phyloP scores from a whole-genome alignment of 2,329 filamentous ascomycete genomes.

The Xylaria sp. region DNA sequence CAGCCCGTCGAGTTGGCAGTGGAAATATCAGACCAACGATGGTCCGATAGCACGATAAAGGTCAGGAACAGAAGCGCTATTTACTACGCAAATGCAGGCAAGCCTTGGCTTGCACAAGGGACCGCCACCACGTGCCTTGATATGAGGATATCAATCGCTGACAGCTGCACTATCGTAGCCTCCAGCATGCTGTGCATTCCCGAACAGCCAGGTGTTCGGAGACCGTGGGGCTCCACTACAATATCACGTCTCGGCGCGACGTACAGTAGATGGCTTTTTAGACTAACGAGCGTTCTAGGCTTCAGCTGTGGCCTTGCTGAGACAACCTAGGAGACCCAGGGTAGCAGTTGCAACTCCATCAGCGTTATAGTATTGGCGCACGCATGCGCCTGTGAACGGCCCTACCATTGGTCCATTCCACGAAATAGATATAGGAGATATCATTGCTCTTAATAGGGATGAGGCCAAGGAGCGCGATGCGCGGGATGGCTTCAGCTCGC shows the following conservation, averaged over 20 bases:
- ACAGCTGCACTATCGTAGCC: not conserved
- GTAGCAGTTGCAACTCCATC: constrained; percentile 11
- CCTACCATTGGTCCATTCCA: constrained; percentile 22
- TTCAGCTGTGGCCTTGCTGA: not conserved
- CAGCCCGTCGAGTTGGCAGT: not conserved
- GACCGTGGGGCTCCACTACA: not conserved
- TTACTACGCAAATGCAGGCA: not conserved
- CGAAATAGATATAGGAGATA: not conserved
- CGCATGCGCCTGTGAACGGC: constrained; percentile 19
- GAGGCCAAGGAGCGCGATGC: constrained; percentile 1
- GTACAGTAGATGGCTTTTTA: no score
- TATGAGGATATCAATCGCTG: constrained; percentile 18
- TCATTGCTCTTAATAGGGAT: not conserved
- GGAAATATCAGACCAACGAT: not conserved
- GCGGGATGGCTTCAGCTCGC: not conserved
- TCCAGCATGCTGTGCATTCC: not conserved
- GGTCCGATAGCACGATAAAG: not conserved
- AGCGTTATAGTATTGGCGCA: not conserved
- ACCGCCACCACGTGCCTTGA: constrained; percentile 28
- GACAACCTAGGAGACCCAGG: not conserved
- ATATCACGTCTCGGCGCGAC: constrained; percentile 10
- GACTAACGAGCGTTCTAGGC: not conserved
- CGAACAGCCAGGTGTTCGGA: no score
- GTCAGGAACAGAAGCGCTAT: no score
- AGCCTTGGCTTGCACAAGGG: not conserved